Evolutionary conservation across 2,329 filamentous ascomycete genomes (phyloP).

Genomic region (Claviceps cyperi): DNA sequence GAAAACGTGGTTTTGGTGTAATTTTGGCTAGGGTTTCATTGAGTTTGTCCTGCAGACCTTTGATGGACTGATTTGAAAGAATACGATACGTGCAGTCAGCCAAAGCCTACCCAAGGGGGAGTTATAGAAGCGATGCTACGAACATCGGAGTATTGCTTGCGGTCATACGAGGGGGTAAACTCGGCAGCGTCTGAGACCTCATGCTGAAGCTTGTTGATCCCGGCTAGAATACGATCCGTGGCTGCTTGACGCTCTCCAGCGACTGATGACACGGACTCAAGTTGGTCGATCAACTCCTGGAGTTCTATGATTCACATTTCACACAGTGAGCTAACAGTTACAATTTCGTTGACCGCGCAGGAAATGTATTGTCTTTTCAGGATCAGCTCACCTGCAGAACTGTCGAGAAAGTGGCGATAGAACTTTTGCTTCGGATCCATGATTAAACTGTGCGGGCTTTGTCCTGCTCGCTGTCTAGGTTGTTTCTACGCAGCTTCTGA

Average conservation of each 20-base stretch:
- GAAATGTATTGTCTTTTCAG: background rate
- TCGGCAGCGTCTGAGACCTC: constrained; percentile 74
- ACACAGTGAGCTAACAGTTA: background rate
- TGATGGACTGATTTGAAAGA: constrained; percentile 46
- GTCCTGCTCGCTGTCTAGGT: background rate
- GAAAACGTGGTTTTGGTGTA: constrained; percentile 66
- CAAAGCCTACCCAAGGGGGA: background rate
- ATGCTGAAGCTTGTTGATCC: constrained; percentile 66
- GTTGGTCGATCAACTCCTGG: constrained; percentile 57
- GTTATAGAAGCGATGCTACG: constrained; percentile 3
- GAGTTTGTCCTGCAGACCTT: constrained; percentile 64
- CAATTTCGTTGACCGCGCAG: background rate
- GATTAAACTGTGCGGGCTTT: background rate
- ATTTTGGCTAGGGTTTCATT: constrained; percentile 53
- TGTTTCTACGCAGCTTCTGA: background rate
- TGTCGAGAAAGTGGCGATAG: constrained; percentile 68
- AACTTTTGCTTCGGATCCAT: constrained; percentile 57
- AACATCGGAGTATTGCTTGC: constrained; percentile 72
- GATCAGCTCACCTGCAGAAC: constrained; percentile 49
- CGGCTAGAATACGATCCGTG: constrained; percentile 63
- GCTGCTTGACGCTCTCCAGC: constrained; percentile 67
- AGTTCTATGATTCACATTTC: constrained; percentile 37
- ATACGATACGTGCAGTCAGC: background rate
- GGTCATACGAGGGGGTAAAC: constrained; percentile 78
- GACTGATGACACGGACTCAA: constrained; percentile 46